Conservation (phyloP, 129 eudicot species). For the Escallonia herrerae region DNA sequence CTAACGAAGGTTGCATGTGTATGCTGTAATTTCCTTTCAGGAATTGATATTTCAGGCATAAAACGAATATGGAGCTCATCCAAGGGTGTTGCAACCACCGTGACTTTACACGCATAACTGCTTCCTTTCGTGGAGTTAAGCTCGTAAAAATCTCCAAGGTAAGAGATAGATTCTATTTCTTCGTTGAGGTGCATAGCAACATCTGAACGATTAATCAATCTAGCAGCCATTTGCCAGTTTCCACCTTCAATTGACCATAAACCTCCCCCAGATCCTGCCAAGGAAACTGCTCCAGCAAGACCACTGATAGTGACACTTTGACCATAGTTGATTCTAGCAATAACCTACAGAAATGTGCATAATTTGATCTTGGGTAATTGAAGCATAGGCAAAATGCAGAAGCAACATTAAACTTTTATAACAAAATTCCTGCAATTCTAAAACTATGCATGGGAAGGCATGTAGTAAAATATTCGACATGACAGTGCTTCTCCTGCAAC, state of each 20-base stretch:
- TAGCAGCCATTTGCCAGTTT: constrained; percentile 96
- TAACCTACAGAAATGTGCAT: constrained; percentile 50
- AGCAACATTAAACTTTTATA: too few relatives aligned
- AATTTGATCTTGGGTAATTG: neutral
- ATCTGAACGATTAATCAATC: constrained; percentile 69
- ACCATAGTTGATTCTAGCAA: constrained; percentile 88
- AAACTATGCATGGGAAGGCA: too few relatives aligned
- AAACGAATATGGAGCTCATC: constrained; percentile 65
- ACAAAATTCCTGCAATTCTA: too few relatives aligned
- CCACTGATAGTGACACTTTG: constrained; percentile 87
- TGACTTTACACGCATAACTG: constrained; percentile 64
- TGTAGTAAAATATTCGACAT: too few relatives aligned
- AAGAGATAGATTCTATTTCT: constrained; percentile 65
- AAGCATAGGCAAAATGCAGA: too few relatives aligned
- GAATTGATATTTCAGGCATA: constrained; percentile 55
- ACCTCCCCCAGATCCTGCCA: constrained; percentile 90
- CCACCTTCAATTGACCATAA: constrained; percentile 89
- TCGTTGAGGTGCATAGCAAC: constrained; percentile 71
- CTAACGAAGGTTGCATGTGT: constrained; percentile 83
- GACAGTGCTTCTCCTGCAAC: too few relatives aligned
- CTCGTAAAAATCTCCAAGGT: constrained; percentile 51
- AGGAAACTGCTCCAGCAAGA: constrained; percentile 93
- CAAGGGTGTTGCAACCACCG: constrained; percentile 85
- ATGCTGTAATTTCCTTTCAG: constrained; percentile 81
- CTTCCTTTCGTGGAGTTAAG: constrained; percentile 65